Base-by-base conservation (phyloP, 2,329 filamentous ascomycete genomes). In the Geoglossum cookeanum region DNA sequence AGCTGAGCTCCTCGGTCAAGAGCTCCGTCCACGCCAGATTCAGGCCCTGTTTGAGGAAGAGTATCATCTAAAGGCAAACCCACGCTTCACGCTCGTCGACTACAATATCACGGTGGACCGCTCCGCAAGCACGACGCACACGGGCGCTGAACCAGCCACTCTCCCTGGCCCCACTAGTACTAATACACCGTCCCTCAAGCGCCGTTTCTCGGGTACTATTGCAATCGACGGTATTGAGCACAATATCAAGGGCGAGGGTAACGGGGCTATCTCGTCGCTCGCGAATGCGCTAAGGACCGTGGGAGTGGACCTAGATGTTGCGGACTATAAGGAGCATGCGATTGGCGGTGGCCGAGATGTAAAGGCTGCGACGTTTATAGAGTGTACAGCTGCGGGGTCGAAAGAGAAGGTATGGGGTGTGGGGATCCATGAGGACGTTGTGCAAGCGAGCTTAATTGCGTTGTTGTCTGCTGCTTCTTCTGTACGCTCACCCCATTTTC, bases 321-420 rank as follows among this genome's bases (percentile, higher is more conserved):
- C 83, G 51, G 88, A 96, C 69, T 97, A 97, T 75, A 95, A 94
- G 75, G 92, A 97, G 70, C 91, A 97, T 71, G 85, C 90, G 32
- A 89, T 97, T 63, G 88, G 88, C 62, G 75, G 77, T 55, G 87
- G 87, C 60, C 79, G 81, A 58, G 80, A 88, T 60, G 87, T 91
- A 62, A 94, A 94, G 74, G 91, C 91, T n/a, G 91, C 89, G 1
- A 87, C 90, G 1, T 97, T 94, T 68, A 94, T 97, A 61, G 87
- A 96, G 70, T 95, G 89, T 70, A 89, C 78, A 32, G 77, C 82
- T 22, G 71, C 78, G 3, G 80, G 78, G 52, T 83, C 76, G 61
- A 78, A 78, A 57, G 76, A 87, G 64, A 84, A 80, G 65, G 84
- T 94, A 1, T 95, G 89, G 88, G 89, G 89, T 63, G 85, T 95